Evolutionary conservation across 1,284 basidiomycete species (phyloP), one percentile per base, ranked within the genome.

Genomic region (Marasmius fiardii): DNA sequence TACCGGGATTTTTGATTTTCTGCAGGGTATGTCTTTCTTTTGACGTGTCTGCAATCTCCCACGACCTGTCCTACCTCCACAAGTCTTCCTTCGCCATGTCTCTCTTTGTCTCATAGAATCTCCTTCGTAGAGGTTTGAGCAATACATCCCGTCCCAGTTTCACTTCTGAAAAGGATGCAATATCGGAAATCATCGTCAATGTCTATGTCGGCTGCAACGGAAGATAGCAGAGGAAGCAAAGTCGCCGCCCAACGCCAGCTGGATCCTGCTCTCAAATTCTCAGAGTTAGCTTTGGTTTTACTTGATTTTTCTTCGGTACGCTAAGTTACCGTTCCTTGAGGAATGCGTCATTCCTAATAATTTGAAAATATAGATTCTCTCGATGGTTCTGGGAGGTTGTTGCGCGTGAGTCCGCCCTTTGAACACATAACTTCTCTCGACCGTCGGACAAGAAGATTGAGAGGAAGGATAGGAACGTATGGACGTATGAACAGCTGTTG

Each of bases 351-450:
- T 12, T 11, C n/a, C 20, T 34, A 12, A 35, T 26, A 43, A 33
- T 34, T 21, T 18, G 24, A 28, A 43, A 24, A 23, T n/a, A n/a
- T 35, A 71, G 69, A 71, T 77, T 45, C 64, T 88, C 16, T 76
- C 77, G 11, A 75, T 90, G 57, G 83, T 92, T 3, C 81, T 92
- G 63, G 90, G 90, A 43, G 90, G 90, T 8, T 93, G 91, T 64
- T 93, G 91, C 80, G 78, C 86, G 88, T 88, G 43, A 56, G 59
- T 61, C 10, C 8, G 21, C 28, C 45, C 14, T 39, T 39, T 10
- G 23, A 37, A 44, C 18, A 48, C 11, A 21, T 24, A n/a, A 2
- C 2, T 41, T 16, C 39, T 20, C 20, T 43, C 31, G 20, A 33
- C 10, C 28, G 24, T 23, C 53, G 34, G 14, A 16, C 37, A 24